Conservation (phyloP, 306 rosid species). For the Quercus robur region DNA sequence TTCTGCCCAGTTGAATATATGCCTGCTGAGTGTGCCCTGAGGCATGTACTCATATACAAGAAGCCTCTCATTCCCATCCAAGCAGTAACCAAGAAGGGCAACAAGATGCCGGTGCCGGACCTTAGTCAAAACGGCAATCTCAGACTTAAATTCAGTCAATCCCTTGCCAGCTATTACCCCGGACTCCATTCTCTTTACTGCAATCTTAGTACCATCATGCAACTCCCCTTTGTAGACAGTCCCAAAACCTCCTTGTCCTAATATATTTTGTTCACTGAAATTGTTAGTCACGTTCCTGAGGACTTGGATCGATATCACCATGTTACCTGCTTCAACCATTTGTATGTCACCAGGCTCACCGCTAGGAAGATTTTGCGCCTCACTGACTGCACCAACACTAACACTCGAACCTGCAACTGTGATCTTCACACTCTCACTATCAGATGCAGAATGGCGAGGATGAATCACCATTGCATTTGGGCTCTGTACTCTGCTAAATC, state of each 20-base stretch:
- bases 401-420: slow-evolving; percentile 91
- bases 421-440: slow-evolving; percentile 82
- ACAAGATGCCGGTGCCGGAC: slow-evolving; percentile 91
- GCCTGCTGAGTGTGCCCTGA: slow-evolving; percentile 86
- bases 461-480: slow-evolving; percentile 74
- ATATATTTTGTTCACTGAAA: slow-evolving; percentile 68
- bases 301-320: slow-evolving; percentile 93
- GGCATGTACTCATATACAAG: slow-evolving; percentile 91
- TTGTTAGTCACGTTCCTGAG: slow-evolving; percentile 66
- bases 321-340: slow-evolving; percentile 88
- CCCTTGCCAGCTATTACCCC: slow-evolving; percentile 85
- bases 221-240: slow-evolving; percentile 82
- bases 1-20: slow-evolving; percentile 79
- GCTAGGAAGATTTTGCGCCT: slow-evolving; percentile 44
- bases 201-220: slow-evolving; percentile 85
- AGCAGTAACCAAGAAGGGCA: slow-evolving; percentile 87
- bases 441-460: slow-evolving; percentile 84
- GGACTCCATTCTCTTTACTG: slow-evolving; percentile 85
- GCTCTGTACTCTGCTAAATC: slow-evolving; percentile 78
- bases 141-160: slow-evolving; percentile 67
- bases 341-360: slow-evolving; percentile 75
- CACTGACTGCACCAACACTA: slow-evolving; percentile 71
- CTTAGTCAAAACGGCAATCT: slow-evolving; percentile 85
- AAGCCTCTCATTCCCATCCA: slow-evolving; percentile 88
- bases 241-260: slow-evolving; percentile 87